phyloP scores from a whole-genome alignment of 1,284 basidiomycete species.

The Tylopilus sp. region DNA sequence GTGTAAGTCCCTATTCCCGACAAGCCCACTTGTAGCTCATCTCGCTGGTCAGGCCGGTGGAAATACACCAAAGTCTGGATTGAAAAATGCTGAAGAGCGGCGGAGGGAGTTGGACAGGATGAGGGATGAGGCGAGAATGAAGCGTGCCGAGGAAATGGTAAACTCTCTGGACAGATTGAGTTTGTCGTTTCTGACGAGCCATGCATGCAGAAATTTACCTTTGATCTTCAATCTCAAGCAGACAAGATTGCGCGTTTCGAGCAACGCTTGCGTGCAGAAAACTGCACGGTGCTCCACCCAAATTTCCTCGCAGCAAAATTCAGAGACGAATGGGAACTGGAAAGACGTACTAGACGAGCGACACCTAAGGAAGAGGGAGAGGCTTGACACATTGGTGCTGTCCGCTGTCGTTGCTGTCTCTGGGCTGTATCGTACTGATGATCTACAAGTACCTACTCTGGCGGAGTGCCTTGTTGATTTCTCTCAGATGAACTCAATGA shows the following conservation, averaged over 20 bases:
- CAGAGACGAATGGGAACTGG: slow-evolving; percentile 44
- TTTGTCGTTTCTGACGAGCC: slow-evolving; percentile 6
- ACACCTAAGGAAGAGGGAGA: slow-evolving; percentile 32
- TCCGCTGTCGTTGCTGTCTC: not conserved
- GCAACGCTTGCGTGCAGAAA: slow-evolving; percentile 46
- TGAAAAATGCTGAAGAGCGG: slow-evolving; percentile 67
- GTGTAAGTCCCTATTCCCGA: slow-evolving; percentile 39
- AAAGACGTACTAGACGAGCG: slow-evolving; percentile 26
- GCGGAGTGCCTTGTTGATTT: not conserved
- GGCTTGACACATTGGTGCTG: slow-evolving; percentile 20
- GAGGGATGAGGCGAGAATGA: slow-evolving; percentile 65
- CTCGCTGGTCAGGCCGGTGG: slow-evolving; percentile 40
- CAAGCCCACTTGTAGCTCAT: slow-evolving; percentile 1
- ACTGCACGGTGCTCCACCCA: slow-evolving; percentile 57
- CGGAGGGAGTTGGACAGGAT: slow-evolving; percentile 64
- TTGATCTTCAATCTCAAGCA: slow-evolving; percentile 65
- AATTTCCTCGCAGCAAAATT: slow-evolving; percentile 64
- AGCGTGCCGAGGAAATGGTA: slow-evolving; percentile 54
- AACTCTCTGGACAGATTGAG: slow-evolving; percentile 19
- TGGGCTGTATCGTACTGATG: slow-evolving; percentile 15
- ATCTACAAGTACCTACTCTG: slow-evolving; percentile 17
- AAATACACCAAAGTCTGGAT: slow-evolving; percentile 52
- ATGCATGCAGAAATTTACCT: slow-evolving; percentile 48
- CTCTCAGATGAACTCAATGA: not conserved
- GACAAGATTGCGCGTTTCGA: slow-evolving; percentile 69